These are phyloP conservation scores for Solanum peruvianum DNA, from an alignment of 257 asterid species.

Conservation along the genomic window DNA sequence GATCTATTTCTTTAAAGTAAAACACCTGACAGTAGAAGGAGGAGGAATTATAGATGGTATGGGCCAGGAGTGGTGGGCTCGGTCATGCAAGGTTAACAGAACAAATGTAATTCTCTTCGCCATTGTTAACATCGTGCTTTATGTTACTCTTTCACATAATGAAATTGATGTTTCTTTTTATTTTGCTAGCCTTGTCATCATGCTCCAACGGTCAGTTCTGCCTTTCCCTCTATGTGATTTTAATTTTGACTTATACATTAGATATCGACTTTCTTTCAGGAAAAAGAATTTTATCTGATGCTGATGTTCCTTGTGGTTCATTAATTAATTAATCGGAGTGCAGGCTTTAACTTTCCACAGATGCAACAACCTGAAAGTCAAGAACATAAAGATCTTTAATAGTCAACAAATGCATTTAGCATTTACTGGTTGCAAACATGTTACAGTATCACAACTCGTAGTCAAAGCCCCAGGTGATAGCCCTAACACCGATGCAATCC, in stretches of 20 bases:
- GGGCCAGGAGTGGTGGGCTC: slow-evolving; percentile 86
- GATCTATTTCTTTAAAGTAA: slow-evolving; percentile 62
- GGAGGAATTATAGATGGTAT: slow-evolving; percentile 60
- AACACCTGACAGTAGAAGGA: slow-evolving; percentile 65
- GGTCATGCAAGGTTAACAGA: slow-evolving; percentile 67
- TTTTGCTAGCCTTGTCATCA: slow-evolving; percentile 68
- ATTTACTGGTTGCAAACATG: slow-evolving; percentile 32
- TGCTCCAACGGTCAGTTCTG: slow-evolving; percentile 62
- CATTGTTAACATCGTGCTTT: background rate
- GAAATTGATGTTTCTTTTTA: slow-evolving; percentile 4
- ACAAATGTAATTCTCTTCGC: slow-evolving; percentile 41
- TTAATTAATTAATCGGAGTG: slow-evolving; percentile 1
- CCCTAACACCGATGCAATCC: slow-evolving; percentile 93
- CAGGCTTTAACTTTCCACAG: slow-evolving; percentile 84
- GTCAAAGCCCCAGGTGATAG: slow-evolving; percentile 60
- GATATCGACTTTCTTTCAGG: background rate
- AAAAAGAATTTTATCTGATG: background rate
- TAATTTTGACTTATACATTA: background rate
- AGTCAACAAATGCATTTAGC: slow-evolving; percentile 75
- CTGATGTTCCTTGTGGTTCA: background rate
- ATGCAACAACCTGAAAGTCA: slow-evolving; percentile 58
- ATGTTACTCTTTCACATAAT: background rate
- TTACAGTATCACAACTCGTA: slow-evolving; percentile 31
- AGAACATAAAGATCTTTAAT: slow-evolving; percentile 28
- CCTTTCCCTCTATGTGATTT: background rate